Evolutionary conservation across 495 filamentous ascomycete genomes (phyloP).

Genomic region (Paragyromitra xinjiangensis): DNA sequence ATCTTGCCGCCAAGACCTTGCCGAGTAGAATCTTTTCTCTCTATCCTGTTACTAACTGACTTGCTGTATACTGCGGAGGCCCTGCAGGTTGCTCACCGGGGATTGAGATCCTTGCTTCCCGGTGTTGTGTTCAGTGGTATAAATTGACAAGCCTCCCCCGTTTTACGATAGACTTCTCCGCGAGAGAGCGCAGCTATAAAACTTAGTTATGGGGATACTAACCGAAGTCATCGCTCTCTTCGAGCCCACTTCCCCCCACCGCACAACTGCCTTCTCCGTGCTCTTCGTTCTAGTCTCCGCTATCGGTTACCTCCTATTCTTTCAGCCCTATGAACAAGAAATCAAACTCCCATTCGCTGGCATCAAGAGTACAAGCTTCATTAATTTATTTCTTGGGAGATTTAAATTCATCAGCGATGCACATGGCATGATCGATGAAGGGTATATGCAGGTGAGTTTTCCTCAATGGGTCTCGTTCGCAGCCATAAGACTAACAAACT

Average conservation of each 20-base stretch:
- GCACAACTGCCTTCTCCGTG: slow-evolving; percentile 10
- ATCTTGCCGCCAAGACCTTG: no score
- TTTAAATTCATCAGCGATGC: slow-evolving; percentile 26
- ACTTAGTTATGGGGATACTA: slow-evolving; percentile 24
- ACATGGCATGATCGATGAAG: slow-evolving; percentile 10
- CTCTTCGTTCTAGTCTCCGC: background rate
- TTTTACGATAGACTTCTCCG: background rate
- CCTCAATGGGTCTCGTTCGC: background rate
- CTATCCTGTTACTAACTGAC: background rate
- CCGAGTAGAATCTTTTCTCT: no score
- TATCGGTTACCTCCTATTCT: background rate
- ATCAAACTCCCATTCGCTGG: slow-evolving; percentile 28
- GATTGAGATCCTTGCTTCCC: background rate
- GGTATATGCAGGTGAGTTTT: slow-evolving; percentile 24
- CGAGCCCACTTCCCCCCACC: slow-evolving; percentile 26
- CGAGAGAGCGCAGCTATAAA: background rate
- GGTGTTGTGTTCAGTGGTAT: background rate
- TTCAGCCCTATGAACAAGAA: slow-evolving; percentile 13
- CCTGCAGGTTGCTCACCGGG: background rate
- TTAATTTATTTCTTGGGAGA: slow-evolving; percentile 24
- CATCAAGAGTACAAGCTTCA: slow-evolving; percentile 7
- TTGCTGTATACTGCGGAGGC: background rate
- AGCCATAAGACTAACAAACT: slow-evolving; percentile 3
- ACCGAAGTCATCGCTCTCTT: slow-evolving; percentile 27
- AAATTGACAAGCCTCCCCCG: background rate